Evolutionary conservation across 2,329 filamentous ascomycete genomes (phyloP).

Genomic region (Kalmusia sp.): DNA sequence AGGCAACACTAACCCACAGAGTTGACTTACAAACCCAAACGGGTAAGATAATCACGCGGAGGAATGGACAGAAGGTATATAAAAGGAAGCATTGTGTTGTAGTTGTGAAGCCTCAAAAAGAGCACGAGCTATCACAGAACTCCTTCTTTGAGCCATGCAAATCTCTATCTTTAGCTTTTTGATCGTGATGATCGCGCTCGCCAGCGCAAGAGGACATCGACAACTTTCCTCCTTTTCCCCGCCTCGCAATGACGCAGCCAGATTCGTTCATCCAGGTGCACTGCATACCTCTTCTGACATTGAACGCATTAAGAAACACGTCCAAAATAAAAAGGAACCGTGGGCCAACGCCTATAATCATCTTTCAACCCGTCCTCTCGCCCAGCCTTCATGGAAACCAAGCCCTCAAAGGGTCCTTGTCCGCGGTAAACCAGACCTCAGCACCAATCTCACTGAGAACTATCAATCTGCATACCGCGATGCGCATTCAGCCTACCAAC

Average conservation of each 20-base stretch:
- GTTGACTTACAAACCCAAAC: too few relatives aligned
- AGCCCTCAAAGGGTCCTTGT: slow-evolving; percentile 3
- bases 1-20: too few relatives aligned
- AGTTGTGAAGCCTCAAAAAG: too few relatives aligned
- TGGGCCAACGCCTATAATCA: slow-evolving; percentile 46
- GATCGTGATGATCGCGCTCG: too few relatives aligned
- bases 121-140: too few relatives aligned
- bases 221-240: background rate
- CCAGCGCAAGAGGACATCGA: too few relatives aligned
- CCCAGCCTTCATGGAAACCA: slow-evolving; percentile 11
- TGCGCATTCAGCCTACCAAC: slow-evolving; percentile 47
- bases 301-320: slow-evolving; percentile 49
- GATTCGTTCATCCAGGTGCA: slow-evolving; percentile 42
- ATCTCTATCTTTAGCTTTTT: too few relatives aligned
- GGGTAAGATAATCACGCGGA: too few relatives aligned
- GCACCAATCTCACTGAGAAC: slow-evolving; percentile 6
- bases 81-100: too few relatives aligned
- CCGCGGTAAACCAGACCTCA: background rate
- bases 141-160: too few relatives aligned
- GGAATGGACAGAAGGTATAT: too few relatives aligned
- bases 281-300: slow-evolving; percentile 50
- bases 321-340: slow-evolving; percentile 41
- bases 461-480: slow-evolving; percentile 28
- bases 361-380: slow-evolving; percentile 37
- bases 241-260: background rate